Conservation (phyloP, 139 green algal species). For the Eudorina sp. region DNA sequence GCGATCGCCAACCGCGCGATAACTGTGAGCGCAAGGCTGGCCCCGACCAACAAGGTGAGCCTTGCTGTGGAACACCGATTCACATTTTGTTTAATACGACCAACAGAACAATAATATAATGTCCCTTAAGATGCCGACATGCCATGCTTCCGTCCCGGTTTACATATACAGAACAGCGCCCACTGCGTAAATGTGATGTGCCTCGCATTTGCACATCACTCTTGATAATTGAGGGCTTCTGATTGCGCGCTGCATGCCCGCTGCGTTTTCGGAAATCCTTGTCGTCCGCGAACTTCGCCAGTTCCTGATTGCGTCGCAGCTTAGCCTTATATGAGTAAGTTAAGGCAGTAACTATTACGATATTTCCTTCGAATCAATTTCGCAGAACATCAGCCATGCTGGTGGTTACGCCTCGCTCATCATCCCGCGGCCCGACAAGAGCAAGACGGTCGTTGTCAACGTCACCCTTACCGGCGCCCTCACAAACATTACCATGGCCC, state of each 20-base stretch:
- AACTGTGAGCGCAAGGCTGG: background rate
- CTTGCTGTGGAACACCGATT: no score
- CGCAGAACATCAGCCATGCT: background rate
- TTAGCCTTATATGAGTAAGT: background rate
- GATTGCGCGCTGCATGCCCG: background rate
- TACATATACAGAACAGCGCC: no score
- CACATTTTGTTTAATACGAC: no score
- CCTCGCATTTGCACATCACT: no score
- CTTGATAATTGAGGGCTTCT: no score
- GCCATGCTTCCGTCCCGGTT: no score
- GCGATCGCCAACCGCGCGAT: background rate
- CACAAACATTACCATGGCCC: conserved; percentile 11
- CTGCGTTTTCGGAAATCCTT: background rate
- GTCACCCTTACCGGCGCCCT: background rate
- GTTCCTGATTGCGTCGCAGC: background rate
- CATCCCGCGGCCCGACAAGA: conserved; percentile 1
- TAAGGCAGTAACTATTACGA: background rate
- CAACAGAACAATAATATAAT: no score
- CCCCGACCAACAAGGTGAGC: background rate
- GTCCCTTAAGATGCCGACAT: no score
- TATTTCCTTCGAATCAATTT: background rate
- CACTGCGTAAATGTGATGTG: no score
- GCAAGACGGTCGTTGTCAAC: background rate
- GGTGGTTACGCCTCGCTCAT: background rate
- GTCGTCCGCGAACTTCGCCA: background rate